A percentile compares a stretch with the other conserved stretches of the same genome.
phyloP scores from a whole-genome alignment of 163 green algal species.

The Coccomyxa subellipsoidea region DNA sequence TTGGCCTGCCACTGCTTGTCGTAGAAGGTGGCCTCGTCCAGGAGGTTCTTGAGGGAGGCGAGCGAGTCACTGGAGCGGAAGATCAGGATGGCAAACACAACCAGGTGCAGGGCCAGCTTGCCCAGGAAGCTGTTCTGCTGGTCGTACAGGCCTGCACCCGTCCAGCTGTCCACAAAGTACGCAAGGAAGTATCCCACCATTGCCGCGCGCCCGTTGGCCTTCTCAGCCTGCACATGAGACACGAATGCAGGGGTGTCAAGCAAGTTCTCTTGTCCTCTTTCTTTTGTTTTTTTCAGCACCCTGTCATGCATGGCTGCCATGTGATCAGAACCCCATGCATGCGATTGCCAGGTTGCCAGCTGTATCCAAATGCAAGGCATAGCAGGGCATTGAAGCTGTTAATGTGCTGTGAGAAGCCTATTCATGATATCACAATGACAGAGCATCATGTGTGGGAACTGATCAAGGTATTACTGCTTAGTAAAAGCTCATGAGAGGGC shows the following conservation, averaged over 20 bases:
- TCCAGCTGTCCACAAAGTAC: conserved; percentile 80
- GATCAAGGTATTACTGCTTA: too few relatives aligned
- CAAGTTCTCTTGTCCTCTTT: too few relatives aligned
- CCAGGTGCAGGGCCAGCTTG: conserved; percentile 88
- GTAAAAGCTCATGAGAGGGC: too few relatives aligned
- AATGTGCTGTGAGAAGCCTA: too few relatives aligned
- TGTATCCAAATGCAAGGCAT: too few relatives aligned
- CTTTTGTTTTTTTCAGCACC: too few relatives aligned
- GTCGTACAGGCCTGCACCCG: conserved; percentile 83
- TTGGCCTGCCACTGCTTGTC: conserved; percentile 94
- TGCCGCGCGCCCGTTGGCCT: conserved; percentile 93
- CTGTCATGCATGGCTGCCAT: too few relatives aligned
- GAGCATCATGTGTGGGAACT: too few relatives aligned
- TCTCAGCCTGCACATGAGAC: conserved; percentile 79
- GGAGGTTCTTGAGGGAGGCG: conserved; percentile 81
- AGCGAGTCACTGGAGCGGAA: conserved; percentile 70
- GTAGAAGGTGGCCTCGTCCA: conserved; percentile 98
- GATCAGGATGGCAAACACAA: conserved; percentile 86
- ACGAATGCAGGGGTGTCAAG: neutral
- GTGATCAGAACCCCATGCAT: too few relatives aligned
- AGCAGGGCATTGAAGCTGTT: too few relatives aligned
- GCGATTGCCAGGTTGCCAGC: too few relatives aligned
- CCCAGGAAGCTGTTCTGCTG: conserved; percentile 94
- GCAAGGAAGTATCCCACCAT: conserved; percentile 96
- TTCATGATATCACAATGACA: too few relatives aligned